phyloP scores from a whole-genome alignment of 2,329 filamentous ascomycete genomes.

The Ceratocystis cubensis region DNA sequence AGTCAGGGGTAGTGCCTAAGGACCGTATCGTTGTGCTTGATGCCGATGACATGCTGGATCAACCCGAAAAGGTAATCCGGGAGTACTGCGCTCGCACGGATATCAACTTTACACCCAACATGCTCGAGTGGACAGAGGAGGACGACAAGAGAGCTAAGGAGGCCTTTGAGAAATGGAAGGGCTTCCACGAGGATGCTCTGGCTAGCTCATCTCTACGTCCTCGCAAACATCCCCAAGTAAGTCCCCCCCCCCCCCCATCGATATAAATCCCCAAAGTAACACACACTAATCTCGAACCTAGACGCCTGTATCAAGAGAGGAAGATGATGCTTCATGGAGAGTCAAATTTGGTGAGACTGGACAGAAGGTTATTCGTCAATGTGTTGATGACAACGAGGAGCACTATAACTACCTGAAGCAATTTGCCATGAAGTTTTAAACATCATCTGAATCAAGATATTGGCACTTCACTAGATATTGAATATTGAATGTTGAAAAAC shows the following conservation, averaged over 20 bases:
- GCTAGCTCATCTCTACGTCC: conserved; percentile 64
- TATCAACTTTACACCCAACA: conserved; percentile 59
- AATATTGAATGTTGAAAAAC: background rate
- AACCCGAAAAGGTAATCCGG: conserved; percentile 61
- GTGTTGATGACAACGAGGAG: conserved; percentile 56
- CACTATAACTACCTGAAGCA: conserved; percentile 74
- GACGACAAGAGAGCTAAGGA: conserved; percentile 59
- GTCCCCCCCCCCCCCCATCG: conserved; percentile 22
- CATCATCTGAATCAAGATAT: conserved; percentile 1
- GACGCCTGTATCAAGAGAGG: conserved; percentile 50
- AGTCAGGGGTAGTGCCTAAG: conserved; percentile 57
- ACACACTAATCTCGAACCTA: conserved; percentile 28
- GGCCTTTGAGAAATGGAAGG: conserved; percentile 91
- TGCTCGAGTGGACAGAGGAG: conserved; percentile 75
- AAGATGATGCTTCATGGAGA: conserved; percentile 58
- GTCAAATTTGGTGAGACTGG: conserved; percentile 62
- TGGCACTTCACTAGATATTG: background rate
- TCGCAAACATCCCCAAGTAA: conserved; percentile 49
- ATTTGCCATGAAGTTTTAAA: conserved; percentile 53
- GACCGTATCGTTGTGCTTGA: conserved; percentile 73
- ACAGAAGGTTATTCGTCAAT: conserved; percentile 55
- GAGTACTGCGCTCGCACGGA: conserved; percentile 73
- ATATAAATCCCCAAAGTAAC: conserved; percentile 7
- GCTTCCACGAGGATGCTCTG: conserved; percentile 92
- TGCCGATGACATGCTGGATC: conserved; percentile 84